Conservation (phyloP, 106 monocot genomes). For the Dendrobium catenatum region DNA sequence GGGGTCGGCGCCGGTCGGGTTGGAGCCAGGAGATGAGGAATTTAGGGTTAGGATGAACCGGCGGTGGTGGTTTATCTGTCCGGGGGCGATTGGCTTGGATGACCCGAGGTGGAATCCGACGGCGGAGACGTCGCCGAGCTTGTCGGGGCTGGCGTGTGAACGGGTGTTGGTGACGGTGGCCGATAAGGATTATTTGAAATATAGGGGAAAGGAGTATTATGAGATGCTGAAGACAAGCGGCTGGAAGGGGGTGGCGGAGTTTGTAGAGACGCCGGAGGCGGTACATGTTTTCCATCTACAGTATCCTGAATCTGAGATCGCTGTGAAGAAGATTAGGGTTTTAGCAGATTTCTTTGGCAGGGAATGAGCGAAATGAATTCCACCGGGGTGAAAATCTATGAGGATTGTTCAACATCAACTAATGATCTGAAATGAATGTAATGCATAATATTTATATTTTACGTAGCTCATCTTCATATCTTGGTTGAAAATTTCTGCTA, state of each 20-base stretch:
- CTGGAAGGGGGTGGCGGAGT: constrained; percentile 8
- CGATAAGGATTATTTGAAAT: constrained; percentile 1
- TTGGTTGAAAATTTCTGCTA: no score
- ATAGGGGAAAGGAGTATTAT: constrained; percentile 8
- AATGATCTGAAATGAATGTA: no score
- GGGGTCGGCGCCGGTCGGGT: constrained; percentile 31
- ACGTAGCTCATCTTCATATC: no score
- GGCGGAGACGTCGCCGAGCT: constrained; percentile 8
- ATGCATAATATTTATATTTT: no score
- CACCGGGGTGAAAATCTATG: no score
- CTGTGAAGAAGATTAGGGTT: not conserved
- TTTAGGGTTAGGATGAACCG: constrained; percentile 17
- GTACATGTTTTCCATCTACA: constrained; percentile 1
- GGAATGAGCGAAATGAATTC: not conserved
- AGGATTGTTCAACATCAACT: no score
- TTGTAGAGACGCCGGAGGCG: not conserved
- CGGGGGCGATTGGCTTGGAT: constrained; percentile 17
- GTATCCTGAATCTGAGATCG: not conserved
- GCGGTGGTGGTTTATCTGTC: constrained; percentile 28
- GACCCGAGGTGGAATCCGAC: constrained; percentile 29
- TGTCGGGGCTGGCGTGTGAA: constrained; percentile 15
- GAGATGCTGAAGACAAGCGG: constrained; percentile 5
- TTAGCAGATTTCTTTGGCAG: not conserved
- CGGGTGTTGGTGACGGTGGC: constrained; percentile 14
- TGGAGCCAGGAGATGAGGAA: constrained; percentile 21